Percentiles rank a stretch among this genome's conserved stretches.
phyloP scores from a whole-genome alignment of 305 asterid genomes.

The Coffea humblotiana region DNA sequence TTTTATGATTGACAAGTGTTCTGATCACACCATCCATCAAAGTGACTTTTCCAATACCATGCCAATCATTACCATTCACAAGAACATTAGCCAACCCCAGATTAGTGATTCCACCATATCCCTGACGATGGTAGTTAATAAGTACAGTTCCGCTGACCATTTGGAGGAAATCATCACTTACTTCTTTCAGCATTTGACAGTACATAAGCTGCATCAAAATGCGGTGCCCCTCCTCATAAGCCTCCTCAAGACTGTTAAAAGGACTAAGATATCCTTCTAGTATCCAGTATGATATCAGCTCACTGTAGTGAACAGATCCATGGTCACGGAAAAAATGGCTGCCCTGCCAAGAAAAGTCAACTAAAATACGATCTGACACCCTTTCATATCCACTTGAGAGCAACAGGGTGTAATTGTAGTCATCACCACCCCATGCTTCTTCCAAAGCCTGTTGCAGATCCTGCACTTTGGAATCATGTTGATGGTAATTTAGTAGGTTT shows the following conservation, averaged over 20 bases:
- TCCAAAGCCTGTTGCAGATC: slow-evolving; percentile 6
- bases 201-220: slow-evolving; percentile 38
- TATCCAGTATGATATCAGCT: slow-evolving; percentile 47
- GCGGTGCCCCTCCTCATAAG: slow-evolving; percentile 35
- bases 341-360: slow-evolving; percentile 29
- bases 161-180: slow-evolving; percentile 28
- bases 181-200: slow-evolving; percentile 16
- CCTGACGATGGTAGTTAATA: slow-evolving; percentile 13
- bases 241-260: slow-evolving; percentile 28
- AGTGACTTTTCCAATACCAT: slow-evolving; percentile 28
- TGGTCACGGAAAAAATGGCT: slow-evolving; percentile 26
- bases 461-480: neutral
- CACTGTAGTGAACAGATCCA: slow-evolving; percentile 28
- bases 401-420: neutral
- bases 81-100: slow-evolving; percentile 38
- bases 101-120: slow-evolving; percentile 8
- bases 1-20: slow-evolving; percentile 15
- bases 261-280: slow-evolving; percentile 45
- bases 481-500: slow-evolving; percentile 3
- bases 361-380: slow-evolving; percentile 9
- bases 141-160: slow-evolving; percentile 26
- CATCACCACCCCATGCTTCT: neutral
- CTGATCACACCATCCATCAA: slow-evolving; percentile 30
- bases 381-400: neutral
- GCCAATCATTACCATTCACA: slow-evolving; percentile 14